Conservation (phyloP, 2,329 filamentous ascomycete species). For the Aspergillus nomiae region DNA sequence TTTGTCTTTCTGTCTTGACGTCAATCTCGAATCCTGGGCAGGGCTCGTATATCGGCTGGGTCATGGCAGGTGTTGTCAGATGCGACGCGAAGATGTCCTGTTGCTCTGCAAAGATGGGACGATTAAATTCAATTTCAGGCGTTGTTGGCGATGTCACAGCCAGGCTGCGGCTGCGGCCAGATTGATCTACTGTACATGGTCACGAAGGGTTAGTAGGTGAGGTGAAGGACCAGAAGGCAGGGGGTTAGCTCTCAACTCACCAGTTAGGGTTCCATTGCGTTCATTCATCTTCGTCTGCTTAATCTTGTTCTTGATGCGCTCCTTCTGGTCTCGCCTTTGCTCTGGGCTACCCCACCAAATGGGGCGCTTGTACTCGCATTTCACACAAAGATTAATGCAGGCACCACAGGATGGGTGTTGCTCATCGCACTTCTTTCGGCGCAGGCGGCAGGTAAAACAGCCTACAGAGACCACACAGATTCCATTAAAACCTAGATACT, state of each 20-base stretch:
- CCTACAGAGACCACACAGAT: slow-evolving; percentile 44
- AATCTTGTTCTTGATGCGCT: slow-evolving; percentile 95
- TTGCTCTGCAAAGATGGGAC: slow-evolving; percentile 57
- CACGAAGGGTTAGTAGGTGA: slow-evolving; percentile 10
- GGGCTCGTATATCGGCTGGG: slow-evolving; percentile 56
- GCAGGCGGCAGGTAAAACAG: slow-evolving; percentile 68
- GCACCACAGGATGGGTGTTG: slow-evolving; percentile 65
- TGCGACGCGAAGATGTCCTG: slow-evolving; percentile 46
- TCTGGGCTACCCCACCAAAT: slow-evolving; percentile 98
- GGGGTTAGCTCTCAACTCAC: slow-evolving; percentile 24
- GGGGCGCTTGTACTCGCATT: slow-evolving; percentile 94
- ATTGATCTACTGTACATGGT: slow-evolving; percentile 15
- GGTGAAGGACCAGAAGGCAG: background rate
- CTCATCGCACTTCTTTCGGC: slow-evolving; percentile 72
- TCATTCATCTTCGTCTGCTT: slow-evolving; percentile 94
- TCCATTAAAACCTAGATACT: slow-evolving; percentile 3
- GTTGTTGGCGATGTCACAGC: slow-evolving; percentile 65
- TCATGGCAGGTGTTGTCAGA: slow-evolving; percentile 58
- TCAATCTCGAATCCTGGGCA: slow-evolving; percentile 87
- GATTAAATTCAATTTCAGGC: slow-evolving; percentile 66
- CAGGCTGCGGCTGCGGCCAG: slow-evolving; percentile 18
- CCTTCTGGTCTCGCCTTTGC: slow-evolving; percentile 81
- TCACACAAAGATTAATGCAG: slow-evolving; percentile 72
- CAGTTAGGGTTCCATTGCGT: slow-evolving; percentile 64
- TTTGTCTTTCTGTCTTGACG: slow-evolving; percentile 92